Evolutionary conservation across 306 rosid genomes (phyloP).

Genomic region (Albizia julibrissin): DNA sequence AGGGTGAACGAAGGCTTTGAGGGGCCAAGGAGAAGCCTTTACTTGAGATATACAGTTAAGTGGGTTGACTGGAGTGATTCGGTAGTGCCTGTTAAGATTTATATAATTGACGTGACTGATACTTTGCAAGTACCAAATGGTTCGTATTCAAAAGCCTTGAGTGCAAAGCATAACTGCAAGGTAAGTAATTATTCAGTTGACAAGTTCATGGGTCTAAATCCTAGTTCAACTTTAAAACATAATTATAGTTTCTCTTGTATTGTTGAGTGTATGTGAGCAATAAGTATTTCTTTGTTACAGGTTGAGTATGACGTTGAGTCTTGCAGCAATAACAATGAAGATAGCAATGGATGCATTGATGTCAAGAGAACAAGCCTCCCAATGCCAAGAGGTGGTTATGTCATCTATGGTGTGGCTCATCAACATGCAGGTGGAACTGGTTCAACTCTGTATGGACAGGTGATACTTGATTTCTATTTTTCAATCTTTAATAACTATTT

Average conservation of each 20-base stretch:
- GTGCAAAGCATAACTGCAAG: constrained; percentile 45
- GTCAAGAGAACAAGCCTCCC: constrained; percentile 33
- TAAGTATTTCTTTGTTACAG: constrained; percentile 39
- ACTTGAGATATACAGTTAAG: constrained; percentile 64
- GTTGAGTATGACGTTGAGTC: constrained; percentile 59
- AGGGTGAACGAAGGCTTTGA: constrained; percentile 49
- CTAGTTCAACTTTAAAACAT: neutral
- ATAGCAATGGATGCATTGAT: constrained; percentile 27
- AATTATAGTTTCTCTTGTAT: neutral
- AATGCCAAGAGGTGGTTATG: constrained; percentile 53
- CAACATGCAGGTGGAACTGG: constrained; percentile 79
- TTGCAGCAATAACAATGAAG: constrained; percentile 34
- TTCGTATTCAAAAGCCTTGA: constrained; percentile 29
- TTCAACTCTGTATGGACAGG: constrained; percentile 71
- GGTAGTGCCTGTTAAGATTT: constrained; percentile 67
- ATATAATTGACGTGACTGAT: constrained; percentile 71
- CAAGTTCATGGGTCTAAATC: neutral
- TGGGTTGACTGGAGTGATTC: constrained; percentile 76
- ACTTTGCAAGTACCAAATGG: constrained; percentile 25
- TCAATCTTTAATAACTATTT: constrained; percentile 1
- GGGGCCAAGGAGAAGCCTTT: constrained; percentile 56
- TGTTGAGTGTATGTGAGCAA: neutral
- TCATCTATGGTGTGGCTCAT: constrained; percentile 78
- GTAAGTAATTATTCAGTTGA: constrained; percentile 40
- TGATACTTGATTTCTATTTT: constrained; percentile 5